Evolutionary conservation across 306 rosid genomes (phyloP).

Genomic region (Casuarina glauca): DNA sequence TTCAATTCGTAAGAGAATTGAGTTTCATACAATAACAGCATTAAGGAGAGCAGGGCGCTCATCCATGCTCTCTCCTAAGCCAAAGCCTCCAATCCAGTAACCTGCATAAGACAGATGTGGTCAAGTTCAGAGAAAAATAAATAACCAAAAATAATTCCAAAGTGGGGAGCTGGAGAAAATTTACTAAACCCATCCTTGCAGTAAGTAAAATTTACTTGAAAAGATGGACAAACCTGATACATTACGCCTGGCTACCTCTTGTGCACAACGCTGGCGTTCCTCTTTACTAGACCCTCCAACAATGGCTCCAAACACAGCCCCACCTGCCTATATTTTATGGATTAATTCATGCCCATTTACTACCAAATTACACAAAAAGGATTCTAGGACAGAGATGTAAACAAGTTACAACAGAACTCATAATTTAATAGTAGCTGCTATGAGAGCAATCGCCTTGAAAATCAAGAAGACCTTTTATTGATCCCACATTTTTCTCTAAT

Average conservation of each 20-base stretch:
- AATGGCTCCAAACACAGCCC: slow-evolving; percentile 79
- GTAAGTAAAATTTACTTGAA: neutral
- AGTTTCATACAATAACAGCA: slow-evolving; percentile 58
- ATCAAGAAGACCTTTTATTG: neutral
- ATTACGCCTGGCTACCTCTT: slow-evolving; percentile 72
- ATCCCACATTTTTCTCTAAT: neutral
- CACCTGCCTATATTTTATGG: slow-evolving; percentile 58
- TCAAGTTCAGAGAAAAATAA: slow-evolving; percentile 13
- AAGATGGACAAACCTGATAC: slow-evolving; percentile 62
- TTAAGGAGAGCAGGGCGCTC: slow-evolving; percentile 77
- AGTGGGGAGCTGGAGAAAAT: neutral
- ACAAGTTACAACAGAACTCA: neutral
- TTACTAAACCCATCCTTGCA: neutral
- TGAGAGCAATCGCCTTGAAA: neutral
- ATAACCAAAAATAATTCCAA: neutral
- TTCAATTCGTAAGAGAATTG: slow-evolving; percentile 1
- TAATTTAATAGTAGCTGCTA: neutral
- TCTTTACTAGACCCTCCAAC: slow-evolving; percentile 79
- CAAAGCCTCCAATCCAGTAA: slow-evolving; percentile 94
- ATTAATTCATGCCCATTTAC: slow-evolving; percentile 19
- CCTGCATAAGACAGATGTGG: slow-evolving; percentile 49
- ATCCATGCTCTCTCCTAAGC: slow-evolving; percentile 84
- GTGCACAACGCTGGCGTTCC: slow-evolving; percentile 82
- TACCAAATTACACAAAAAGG: slow-evolving; percentile 3
- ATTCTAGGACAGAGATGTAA: neutral